Evolutionary conservation across 306 rosid genomes (phyloP), one percentile per base, ranked within the genome.

Genomic region (Quercus glauca): DNA sequence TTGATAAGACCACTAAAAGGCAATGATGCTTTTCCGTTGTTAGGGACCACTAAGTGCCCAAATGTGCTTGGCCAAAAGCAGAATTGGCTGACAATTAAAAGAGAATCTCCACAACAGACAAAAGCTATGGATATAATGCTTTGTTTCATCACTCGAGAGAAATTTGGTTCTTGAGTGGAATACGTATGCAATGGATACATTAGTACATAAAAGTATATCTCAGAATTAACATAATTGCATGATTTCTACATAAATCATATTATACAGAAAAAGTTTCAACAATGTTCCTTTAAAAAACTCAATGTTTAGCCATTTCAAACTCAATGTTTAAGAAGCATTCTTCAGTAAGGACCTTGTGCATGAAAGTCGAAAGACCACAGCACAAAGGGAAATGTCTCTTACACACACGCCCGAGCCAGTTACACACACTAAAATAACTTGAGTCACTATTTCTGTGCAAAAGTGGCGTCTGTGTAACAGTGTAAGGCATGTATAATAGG

Each of bases 61-160:
- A 83, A 29, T 57, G 72, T 76, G 87, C 75, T 60, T 79, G 35
- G 45, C 29, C 2, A 77, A 84, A 68, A 73, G 77, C 79, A 19
- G 70, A 63, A 43, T 68, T 73, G 25, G 76, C 17, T 23, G 29
- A 57, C 56, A 55, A 25, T 53, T 58, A 67, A 41, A 41, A 41
- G 45, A 8, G 45, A 41, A 41, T 41, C 45, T 41, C 45, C 45
- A 8, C 45, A 31, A 58, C 37, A 20, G 79, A 84, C 87, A 20
- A 73, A 49, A 71, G 79, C 29, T 19, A 73, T 73, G 43, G 59
- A 2, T 21, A 12, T 20, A 55, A 71, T 25, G 60, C 9, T 76
- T 49, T 49, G 63, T 29, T 20, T 56, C 55, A 45, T 13, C 18
- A 17, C 15, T 15, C 2, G 37, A 53, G 6, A 26, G 17, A 73